Evolutionary conservation across 2,329 filamentous ascomycete species (phyloP).

Genomic region (Aspergillus bombycis): DNA sequence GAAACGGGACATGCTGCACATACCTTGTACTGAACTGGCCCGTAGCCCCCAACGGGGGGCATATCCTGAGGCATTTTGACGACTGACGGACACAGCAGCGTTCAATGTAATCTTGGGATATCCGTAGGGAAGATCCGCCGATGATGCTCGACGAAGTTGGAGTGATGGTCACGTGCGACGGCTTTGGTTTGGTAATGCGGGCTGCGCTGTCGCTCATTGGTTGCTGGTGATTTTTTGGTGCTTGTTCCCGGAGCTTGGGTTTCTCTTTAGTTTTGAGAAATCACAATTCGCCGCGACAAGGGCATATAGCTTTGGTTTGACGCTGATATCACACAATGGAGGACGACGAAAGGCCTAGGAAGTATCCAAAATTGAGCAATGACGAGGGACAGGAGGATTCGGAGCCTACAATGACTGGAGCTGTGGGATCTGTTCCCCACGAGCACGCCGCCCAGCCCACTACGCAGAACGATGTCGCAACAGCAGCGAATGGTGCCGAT

Average conservation of each 20-base stretch:
- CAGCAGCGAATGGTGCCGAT: constrained; percentile 11
- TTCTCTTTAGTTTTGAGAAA: not conserved
- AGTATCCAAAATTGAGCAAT: constrained; percentile 57
- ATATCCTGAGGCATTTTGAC: constrained; percentile 91
- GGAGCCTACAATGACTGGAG: constrained; percentile 36
- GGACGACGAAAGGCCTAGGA: constrained; percentile 57
- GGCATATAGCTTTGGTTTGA: not conserved
- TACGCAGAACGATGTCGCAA: constrained; percentile 3
- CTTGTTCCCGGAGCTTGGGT: constrained; percentile 3
- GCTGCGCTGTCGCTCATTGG: constrained; percentile 34
- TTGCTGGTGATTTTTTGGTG: constrained; percentile 8
- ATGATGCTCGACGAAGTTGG: constrained; percentile 33
- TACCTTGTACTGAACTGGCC: constrained; percentile 95
- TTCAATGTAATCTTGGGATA: constrained; percentile 25
- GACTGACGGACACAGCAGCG: constrained; percentile 22
- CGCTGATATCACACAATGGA: constrained; percentile 48
- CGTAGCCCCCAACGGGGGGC: constrained; percentile 92
- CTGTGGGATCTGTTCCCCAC: constrained; percentile 18
- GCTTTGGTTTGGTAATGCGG: constrained; percentile 32
- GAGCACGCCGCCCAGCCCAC: constrained; percentile 9
- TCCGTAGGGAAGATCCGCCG: constrained; percentile 14
- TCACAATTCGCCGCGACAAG: not conserved
- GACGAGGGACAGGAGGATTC: constrained; percentile 28
- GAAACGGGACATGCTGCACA: constrained; percentile 28
- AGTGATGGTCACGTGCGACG: constrained; percentile 31